phyloP scores from a whole-genome alignment of 768 basidiomycete genomes.

The Rhodotorula babjevae region DNA sequence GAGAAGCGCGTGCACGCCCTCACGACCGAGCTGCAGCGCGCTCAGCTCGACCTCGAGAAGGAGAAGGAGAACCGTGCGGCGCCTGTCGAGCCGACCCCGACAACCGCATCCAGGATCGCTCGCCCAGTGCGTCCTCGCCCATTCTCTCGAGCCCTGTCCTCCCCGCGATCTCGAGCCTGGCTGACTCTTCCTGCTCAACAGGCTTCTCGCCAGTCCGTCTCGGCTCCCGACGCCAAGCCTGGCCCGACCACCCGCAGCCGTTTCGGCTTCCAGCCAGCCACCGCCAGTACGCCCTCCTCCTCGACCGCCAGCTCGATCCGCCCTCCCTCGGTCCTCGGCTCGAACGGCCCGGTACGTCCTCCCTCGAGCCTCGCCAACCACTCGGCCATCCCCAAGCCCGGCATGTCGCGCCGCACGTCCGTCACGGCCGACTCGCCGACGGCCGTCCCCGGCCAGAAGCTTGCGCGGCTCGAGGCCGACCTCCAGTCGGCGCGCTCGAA shows the following conservation, averaged over 20 bases:
- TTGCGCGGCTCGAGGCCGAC: constrained; percentile 16
- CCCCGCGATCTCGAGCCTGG: too few species aligned
- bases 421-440: background rate
- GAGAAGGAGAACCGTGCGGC: constrained; percentile 12
- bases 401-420: background rate
- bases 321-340: constrained; percentile 13
- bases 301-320: background rate
- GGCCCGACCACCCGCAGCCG: background rate
- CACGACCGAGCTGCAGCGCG: constrained; percentile 14
- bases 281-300: background rate
- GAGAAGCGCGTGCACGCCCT: constrained; percentile 23
- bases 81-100: background rate
- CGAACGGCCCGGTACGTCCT: constrained; percentile 3
- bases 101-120: constrained; percentile 13
- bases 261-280: constrained; percentile 15
- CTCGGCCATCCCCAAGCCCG: constrained; percentile 9
- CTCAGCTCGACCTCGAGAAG: constrained; percentile 8
- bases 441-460: background rate
- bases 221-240: background rate
- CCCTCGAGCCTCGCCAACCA: constrained; percentile 11
- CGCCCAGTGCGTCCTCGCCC: constrained; percentile 20
- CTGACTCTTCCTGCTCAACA: background rate
- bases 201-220: constrained; percentile 19
- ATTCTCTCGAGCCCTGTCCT: background rate
- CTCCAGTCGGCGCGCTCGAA: background rate